Percentiles rank a stretch among this genome's conserved stretches.
Conservation (phyloP, 805 yeast species). For the Tetrapisispora arboricola region DNA sequence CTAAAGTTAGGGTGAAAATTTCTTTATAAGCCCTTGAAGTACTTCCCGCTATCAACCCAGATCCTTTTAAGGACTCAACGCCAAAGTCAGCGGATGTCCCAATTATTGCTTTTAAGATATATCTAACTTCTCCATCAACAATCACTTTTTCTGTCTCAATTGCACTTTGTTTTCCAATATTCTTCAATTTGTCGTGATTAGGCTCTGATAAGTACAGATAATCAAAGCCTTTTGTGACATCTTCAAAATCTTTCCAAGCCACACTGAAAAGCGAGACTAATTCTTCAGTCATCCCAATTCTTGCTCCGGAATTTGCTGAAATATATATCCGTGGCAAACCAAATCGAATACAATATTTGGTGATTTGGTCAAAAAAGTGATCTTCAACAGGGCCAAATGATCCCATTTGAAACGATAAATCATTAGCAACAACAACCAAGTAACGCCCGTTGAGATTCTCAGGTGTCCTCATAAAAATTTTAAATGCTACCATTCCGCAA, state of each 20-base stretch:
- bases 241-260: conserved; percentile 75
- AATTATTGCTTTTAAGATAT: conserved; percentile 70
- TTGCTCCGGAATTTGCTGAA: conserved; percentile 98
- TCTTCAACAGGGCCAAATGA: conserved; percentile 98
- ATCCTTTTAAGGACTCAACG: conserved; percentile 96
- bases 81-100: conserved; percentile 97
- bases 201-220: conserved; percentile 75
- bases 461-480: conserved; percentile 82
- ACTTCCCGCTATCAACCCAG: conserved; percentile 98
- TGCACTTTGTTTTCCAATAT: conserved; percentile 47
- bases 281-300: conserved; percentile 97
- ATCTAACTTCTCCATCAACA: conserved; percentile 75
- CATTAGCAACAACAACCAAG: conserved; percentile 87
- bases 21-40: conserved; percentile 96
- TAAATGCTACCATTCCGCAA: conserved; percentile 97
- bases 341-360: conserved; percentile 77
- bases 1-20: conserved; percentile 91
- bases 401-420: conserved; percentile 95
- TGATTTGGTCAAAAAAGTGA: conserved; percentile 79
- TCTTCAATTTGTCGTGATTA: conserved; percentile 45
- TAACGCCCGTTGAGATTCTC: conserved; percentile 96
- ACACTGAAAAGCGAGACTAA: conserved; percentile 79
- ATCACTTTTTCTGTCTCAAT: conserved; percentile 70
- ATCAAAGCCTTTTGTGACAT: conserved; percentile 78
- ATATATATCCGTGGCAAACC: conserved; percentile 94